Evolutionary conservation across 73 alveolate genomes (phyloP), one percentile per base, ranked within the genome.

Genomic region (Uronychia setigera): DNA sequence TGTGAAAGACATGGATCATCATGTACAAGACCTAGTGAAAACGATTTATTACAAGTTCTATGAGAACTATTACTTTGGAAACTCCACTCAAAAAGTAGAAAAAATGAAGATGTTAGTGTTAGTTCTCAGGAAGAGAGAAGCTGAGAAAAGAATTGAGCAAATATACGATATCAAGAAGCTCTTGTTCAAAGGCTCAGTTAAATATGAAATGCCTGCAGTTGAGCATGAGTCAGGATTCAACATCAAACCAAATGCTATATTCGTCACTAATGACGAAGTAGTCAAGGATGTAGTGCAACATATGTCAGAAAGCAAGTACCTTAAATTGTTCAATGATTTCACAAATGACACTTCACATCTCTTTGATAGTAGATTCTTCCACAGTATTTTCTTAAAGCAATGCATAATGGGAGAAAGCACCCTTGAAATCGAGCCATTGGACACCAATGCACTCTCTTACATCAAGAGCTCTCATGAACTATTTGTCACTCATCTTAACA

Each of bases 311-410:
- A 33, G 35, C 32, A 77, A 78, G 59, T 35, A 34, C 86, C 58
- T 85, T 76, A 85, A 78, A 32, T 75, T 85, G 28, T 85, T 29
- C 86, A 78, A 85, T 31, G 92, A 85, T 34, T 78, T 85, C 58
- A 74, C 85, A 31, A 30, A n/a, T 83, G 29, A 33, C 28, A 9
- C 1, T 31, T 14, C 29, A 1, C 77, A 33, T 33, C 67, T 46
- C 5, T 11, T 46, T 5, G 67, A 46, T 46, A 46, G 67, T 19
- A 46, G 19, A 19, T 35, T 32, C 13, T 35, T 32, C 32, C 77
- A 35, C 31, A 14, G 33, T 1, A 34, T 14, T 30, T 35, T 1
- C 76, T 9, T 35, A 19, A 33, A 26, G 1, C 19, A 76, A 1
- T 28, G 9, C n/a, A 9, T 29, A 26, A 31, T 26, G 11, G 58